Percentiles rank a stretch among this genome's conserved stretches.
Conservation (phyloP, 768 basidiomycete genomes). For the Botryobasidium botryosum region DNA sequence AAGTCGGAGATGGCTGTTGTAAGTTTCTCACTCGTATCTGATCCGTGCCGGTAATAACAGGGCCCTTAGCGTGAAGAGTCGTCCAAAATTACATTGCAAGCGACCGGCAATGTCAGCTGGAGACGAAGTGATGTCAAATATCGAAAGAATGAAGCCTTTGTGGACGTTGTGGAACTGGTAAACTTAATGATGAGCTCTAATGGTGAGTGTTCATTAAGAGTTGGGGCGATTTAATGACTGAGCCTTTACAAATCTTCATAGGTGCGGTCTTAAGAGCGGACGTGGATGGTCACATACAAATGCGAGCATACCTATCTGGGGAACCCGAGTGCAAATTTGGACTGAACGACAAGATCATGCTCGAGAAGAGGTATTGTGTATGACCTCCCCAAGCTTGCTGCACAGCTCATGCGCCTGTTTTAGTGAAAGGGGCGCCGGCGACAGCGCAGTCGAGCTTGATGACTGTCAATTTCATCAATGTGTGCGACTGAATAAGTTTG, state of each 20-base stretch:
- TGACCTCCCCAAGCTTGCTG: neutral
- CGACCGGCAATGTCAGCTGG: constrained; percentile 95
- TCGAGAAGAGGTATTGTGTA: constrained; percentile 53
- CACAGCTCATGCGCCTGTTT: neutral
- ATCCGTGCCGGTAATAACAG: too few relatives aligned
- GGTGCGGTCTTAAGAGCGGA: constrained; percentile 87
- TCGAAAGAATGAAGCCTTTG: constrained; percentile 98
- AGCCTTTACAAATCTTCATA: constrained; percentile 20
- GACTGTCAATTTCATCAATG: constrained; percentile 99
- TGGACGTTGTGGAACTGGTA: constrained; percentile 96
- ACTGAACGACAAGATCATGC: constrained; percentile 92
- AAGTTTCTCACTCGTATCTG: constrained; percentile 15
- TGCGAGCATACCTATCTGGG: constrained; percentile 93
- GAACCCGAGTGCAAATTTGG: constrained; percentile 99
- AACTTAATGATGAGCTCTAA: constrained; percentile 96
- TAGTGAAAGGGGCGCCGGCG: constrained; percentile 15
- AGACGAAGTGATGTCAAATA: constrained; percentile 90
- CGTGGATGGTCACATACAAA: constrained; percentile 93
- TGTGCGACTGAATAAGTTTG: constrained; percentile 87
- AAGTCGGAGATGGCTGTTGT: constrained; percentile 78
- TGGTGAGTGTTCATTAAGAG: constrained; percentile 33
- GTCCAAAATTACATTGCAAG: constrained; percentile 91
- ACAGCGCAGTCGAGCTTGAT: constrained; percentile 75
- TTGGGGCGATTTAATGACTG: too few relatives aligned
- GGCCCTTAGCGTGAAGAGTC: constrained; percentile 64